A percentile compares a stretch with the other conserved stretches of the same genome.
Evolutionary conservation across 106 monocot species (phyloP).

Genomic region (Platanthera guangdongensis): DNA sequence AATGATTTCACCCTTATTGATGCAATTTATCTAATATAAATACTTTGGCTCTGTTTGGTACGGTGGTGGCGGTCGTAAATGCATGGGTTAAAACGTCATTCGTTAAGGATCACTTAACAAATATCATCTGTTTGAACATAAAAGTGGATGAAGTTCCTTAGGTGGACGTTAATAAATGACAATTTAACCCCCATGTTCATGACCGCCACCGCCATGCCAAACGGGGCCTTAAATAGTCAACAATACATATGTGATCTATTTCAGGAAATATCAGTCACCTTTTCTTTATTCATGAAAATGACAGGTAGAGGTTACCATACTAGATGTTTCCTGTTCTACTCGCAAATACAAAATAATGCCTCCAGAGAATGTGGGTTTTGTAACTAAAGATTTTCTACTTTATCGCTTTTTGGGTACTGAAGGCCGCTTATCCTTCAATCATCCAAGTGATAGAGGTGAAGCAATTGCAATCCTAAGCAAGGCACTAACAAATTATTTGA

Average conservation of each 20-base stretch:
- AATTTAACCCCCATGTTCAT: no score
- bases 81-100: no score
- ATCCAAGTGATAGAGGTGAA: conserved; percentile 74
- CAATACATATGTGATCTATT: not conserved
- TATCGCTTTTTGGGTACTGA: conserved; percentile 19
- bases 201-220: no score
- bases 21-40: not conserved
- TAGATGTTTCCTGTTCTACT: conserved; percentile 83
- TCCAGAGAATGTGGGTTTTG: conserved; percentile 27
- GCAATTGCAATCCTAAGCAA: conserved; percentile 59
- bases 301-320: conserved; percentile 67
- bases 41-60: no score
- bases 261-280: conserved; percentile 4
- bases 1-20: not conserved
- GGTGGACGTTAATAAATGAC: no score
- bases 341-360: conserved; percentile 19
- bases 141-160: no score
- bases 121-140: no score
- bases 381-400: conserved; percentile 52
- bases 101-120: no score
- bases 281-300: conserved; percentile 8
- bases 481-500: conserved; percentile 52
- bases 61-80: no score
- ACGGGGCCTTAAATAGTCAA: conserved; percentile 1
- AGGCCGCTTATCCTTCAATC: conserved; percentile 21